Conservation (phyloP, 1,284 basidiomycete genomes). For the Ustilago nuda region DNA sequence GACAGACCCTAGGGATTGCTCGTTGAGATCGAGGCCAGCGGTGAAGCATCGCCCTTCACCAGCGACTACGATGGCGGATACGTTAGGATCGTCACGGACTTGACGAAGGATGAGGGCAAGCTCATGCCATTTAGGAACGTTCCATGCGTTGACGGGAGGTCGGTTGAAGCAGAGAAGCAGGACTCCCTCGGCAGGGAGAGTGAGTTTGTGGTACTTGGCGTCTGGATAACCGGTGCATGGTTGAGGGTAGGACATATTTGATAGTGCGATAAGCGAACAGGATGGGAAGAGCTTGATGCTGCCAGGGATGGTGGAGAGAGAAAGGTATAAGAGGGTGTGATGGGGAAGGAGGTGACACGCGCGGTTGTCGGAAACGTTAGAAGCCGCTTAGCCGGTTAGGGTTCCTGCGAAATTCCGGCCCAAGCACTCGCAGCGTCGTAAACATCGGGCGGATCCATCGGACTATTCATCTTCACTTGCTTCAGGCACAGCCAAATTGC, state of each 20-base stretch:
- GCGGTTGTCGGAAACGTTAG: conserved; percentile 10
- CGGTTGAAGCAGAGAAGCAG: conserved; percentile 63
- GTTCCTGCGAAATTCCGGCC: conserved; percentile 9
- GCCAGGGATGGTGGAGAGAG: neutral
- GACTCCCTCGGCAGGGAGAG: conserved; percentile 53
- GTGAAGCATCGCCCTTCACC: conserved; percentile 67
- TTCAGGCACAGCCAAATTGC: neutral
- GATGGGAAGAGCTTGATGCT: neutral
- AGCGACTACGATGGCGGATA: conserved; percentile 65
- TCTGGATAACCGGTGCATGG: conserved; percentile 37
- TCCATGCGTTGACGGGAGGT: conserved; percentile 65
- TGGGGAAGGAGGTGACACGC: conserved; percentile 2
- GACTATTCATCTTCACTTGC: neutral
- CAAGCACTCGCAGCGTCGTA: neutral
- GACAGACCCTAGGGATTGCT: conserved; percentile 26
- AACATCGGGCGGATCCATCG: conserved; percentile 8
- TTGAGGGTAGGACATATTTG: conserved; percentile 47
- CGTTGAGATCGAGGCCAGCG: conserved; percentile 66
- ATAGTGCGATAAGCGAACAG: neutral
- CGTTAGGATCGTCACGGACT: conserved; percentile 57
- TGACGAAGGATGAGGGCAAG: conserved; percentile 55
- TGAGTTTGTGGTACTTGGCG: conserved; percentile 57
- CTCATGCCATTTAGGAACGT: conserved; percentile 64
- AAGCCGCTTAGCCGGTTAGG: conserved; percentile 14
- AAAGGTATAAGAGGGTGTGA: neutral